Conservation (phyloP, 495 filamentous ascomycete genomes). For the Aspergillus nidulans region DNA sequence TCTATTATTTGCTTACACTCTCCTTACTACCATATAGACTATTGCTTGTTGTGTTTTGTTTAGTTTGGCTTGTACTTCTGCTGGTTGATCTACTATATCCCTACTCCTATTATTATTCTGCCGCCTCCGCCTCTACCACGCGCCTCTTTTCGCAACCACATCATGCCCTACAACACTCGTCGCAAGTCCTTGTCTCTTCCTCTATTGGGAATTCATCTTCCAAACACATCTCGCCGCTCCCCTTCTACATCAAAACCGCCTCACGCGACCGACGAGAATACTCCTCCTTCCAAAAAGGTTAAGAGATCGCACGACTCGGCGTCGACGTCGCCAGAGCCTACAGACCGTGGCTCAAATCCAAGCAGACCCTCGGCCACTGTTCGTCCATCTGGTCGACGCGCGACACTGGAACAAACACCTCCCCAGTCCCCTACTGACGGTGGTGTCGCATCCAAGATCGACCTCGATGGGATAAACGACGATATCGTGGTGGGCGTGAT, state of each 20-base stretch:
- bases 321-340: constrained; percentile 50
- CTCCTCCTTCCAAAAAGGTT: constrained; percentile 73
- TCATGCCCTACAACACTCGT: constrained; percentile 96
- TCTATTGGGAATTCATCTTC: constrained; percentile 88
- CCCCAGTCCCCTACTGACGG: constrained; percentile 72
- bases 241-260: constrained; percentile 54
- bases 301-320: constrained; percentile 72
- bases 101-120: constrained; percentile 15
- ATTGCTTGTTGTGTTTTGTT: constrained; percentile 6
- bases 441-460: constrained; percentile 59
- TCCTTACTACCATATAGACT: neutral
- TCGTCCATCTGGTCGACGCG: constrained; percentile 42
- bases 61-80: constrained; percentile 6
- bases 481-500: constrained; percentile 93
- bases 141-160: constrained; percentile 17
- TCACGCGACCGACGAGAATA: constrained; percentile 48
- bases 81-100: constrained; percentile 10
- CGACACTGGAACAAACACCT: constrained; percentile 68
- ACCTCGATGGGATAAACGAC: constrained; percentile 85
- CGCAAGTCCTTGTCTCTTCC: constrained; percentile 94
- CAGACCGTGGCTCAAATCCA: constrained; percentile 29
- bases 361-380: constrained; percentile 36
- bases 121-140: neutral
- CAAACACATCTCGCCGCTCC: constrained; percentile 69
- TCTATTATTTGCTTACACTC: constrained; percentile 3